Conservation (phyloP, 2,329 filamentous ascomycete genomes). For the Trichoderma harzianum region DNA sequence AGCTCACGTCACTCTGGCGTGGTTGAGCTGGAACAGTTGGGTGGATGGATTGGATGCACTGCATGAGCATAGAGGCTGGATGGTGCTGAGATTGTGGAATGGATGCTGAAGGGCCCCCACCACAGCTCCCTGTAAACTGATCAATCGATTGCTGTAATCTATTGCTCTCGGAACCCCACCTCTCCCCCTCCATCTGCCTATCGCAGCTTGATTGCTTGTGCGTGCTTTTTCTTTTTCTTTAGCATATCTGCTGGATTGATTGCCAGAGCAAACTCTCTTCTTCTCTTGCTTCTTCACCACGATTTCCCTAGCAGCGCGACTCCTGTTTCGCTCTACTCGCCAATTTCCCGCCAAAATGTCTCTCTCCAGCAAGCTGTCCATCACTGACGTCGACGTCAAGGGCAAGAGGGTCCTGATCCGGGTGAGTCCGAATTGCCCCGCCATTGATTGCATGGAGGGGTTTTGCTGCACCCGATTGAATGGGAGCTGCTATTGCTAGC, state of each 20-base stretch:
- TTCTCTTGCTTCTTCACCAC: not conserved
- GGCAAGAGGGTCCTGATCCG: constrained; percentile 97
- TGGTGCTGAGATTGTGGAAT: too few species aligned
- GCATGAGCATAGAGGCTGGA: too few species aligned
- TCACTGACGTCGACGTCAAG: constrained; percentile 94
- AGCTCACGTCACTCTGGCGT: constrained; percentile 18
- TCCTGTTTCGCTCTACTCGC: not conserved
- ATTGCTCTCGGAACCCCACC: constrained; percentile 5
- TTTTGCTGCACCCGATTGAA: not conserved
- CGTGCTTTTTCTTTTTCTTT: constrained; percentile 20
- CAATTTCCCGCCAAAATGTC: constrained; percentile 64
- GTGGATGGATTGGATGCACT: too few species aligned
- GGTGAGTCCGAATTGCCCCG: constrained; percentile 55
- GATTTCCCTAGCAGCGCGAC: constrained; percentile 12
- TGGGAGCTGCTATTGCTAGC: not conserved
- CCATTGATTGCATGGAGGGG: constrained; percentile 23
- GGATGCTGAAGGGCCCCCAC: not conserved
- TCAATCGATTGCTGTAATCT: constrained; percentile 12
- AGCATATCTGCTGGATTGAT: not conserved
- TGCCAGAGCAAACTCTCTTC: not conserved
- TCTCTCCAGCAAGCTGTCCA: constrained; percentile 96
- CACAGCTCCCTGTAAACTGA: constrained; percentile 1
- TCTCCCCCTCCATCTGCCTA: constrained; percentile 23
- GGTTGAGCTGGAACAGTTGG: not conserved
- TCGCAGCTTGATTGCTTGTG: constrained; percentile 18